phyloP scores from a whole-genome alignment of 257 asterid genomes.

The Pogostemon cablin region DNA sequence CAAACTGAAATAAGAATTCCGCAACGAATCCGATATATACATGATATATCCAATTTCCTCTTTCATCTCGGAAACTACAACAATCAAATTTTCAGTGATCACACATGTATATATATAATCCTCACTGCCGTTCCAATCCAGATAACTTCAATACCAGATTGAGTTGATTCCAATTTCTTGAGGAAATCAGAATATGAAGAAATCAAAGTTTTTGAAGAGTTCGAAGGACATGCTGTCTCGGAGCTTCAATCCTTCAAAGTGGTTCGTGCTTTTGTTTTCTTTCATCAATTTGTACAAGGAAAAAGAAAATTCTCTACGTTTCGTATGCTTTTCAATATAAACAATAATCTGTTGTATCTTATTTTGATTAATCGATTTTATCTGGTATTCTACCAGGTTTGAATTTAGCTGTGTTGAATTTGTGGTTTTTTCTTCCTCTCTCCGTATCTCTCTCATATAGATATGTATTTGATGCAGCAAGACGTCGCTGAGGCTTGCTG shows the following conservation, averaged over 20 bases:
- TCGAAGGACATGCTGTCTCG: constrained; percentile 69
- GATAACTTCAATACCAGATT: neutral
- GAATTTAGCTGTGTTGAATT: constrained; percentile 11
- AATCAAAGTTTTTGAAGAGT: constrained; percentile 63
- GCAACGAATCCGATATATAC: too few relatives aligned
- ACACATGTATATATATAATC: neutral
- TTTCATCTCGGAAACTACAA: neutral
- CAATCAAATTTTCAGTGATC: constrained; percentile 5
- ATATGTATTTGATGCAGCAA: constrained; percentile 58
- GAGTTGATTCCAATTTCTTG: constrained; percentile 18
- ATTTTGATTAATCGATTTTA: neutral
- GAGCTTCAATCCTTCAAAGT: constrained; percentile 85
- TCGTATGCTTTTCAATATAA: neutral
- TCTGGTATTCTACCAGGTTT: neutral
- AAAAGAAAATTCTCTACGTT: too few relatives aligned
- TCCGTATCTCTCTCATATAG: neutral
- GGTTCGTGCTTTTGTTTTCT: constrained; percentile 43
- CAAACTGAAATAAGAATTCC: too few relatives aligned
- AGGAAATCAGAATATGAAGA: constrained; percentile 54
- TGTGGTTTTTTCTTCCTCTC: constrained; percentile 1
- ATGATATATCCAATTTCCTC: neutral
- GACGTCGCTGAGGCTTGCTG: constrained; percentile 67
- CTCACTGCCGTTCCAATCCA: neutral
- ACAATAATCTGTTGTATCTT: neutral
- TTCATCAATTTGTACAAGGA: neutral